Base-by-base conservation (phyloP, 805 yeast species). In the Cyberlindnera xishuangbannaensis region DNA sequence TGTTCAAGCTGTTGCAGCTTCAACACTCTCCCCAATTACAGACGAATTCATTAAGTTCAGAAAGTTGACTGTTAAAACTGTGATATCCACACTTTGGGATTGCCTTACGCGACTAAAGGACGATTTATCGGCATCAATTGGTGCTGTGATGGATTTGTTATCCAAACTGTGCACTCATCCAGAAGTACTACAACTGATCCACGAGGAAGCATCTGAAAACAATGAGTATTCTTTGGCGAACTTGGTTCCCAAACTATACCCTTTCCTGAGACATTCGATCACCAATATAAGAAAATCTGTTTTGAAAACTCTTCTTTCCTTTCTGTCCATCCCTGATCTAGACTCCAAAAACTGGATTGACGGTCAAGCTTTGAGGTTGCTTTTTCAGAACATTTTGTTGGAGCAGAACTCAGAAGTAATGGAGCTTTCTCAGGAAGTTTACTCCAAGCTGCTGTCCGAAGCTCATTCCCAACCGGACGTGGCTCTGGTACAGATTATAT, bases 1-100 rank as follows among this genome's bases (percentile, higher is more conserved):
- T 55, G 97, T 92, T 17, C 97, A 94, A 56, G 87, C 96, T 7
- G 96, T 90, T 28, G 87, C 95, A 16, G 97, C 98, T 1, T 83
- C 95, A 3, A 86, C 95, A 1, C 63, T 92, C 33, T 69, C 90
- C 0, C 98, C 98, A 4, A 84, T 92, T 29, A 87, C 95, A 2
- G 66, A 71, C n/a, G 84, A 85, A 43, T 85, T 90, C 56, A 88
- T 88, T n/a, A 64, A 69, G 24, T 61, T 81, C 27, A 73, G 78
- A 33, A 62, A 70, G 14, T 50, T 55, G 5, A 61, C 67, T 1
- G 65, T 78, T 22, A 66, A 65, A 28, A 45, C 57, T 14, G 61
- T 77, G 10, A 54, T 77, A 17, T 68, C 72, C 10, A 92, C 87
- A 3, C 78, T 92, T n/a, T 92, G 98, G 98, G 79, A 76, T 33